Evolutionary conservation across 306 rosid species (phyloP).

Genomic region (Astragalus glycyphyllos): DNA sequence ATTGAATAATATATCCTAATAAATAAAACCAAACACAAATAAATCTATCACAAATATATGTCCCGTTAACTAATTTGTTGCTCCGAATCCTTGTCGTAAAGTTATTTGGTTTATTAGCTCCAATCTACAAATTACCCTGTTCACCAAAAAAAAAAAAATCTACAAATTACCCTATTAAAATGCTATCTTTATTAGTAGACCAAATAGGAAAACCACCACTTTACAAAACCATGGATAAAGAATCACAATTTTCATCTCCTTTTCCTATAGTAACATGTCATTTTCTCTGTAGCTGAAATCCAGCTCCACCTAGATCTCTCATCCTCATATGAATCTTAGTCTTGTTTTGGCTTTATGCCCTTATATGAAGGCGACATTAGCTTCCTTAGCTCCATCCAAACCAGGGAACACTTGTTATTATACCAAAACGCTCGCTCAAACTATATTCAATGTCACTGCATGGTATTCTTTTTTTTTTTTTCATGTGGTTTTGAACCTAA

Average conservation of each 20-base stretch:
- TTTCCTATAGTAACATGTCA: too few species aligned
- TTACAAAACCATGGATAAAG: background rate
- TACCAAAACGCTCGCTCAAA: conserved; percentile 6
- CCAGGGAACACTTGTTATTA: background rate
- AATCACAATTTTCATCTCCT: background rate
- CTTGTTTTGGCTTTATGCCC: background rate
- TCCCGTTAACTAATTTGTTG: too few species aligned
- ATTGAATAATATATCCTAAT: too few species aligned
- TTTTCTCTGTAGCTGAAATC: background rate
- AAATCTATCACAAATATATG: too few species aligned
- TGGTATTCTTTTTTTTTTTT: background rate
- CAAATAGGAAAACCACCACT: too few species aligned
- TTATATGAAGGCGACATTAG: background rate
- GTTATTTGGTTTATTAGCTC: too few species aligned
- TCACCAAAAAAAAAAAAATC: too few species aligned
- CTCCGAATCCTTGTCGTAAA: too few species aligned
- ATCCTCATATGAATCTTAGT: conserved; percentile 11
- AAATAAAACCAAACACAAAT: too few species aligned
- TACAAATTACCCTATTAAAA: too few species aligned
- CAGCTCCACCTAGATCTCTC: background rate
- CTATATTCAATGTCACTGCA: background rate
- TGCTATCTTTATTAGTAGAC: too few species aligned
- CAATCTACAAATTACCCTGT: too few species aligned
- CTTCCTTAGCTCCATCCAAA: background rate
- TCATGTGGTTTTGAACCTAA: background rate